These are phyloP conservation scores for Nicotiana obtusifolia DNA, from an alignment of 257 asterid genomes.

Conservation along the genomic window DNA sequence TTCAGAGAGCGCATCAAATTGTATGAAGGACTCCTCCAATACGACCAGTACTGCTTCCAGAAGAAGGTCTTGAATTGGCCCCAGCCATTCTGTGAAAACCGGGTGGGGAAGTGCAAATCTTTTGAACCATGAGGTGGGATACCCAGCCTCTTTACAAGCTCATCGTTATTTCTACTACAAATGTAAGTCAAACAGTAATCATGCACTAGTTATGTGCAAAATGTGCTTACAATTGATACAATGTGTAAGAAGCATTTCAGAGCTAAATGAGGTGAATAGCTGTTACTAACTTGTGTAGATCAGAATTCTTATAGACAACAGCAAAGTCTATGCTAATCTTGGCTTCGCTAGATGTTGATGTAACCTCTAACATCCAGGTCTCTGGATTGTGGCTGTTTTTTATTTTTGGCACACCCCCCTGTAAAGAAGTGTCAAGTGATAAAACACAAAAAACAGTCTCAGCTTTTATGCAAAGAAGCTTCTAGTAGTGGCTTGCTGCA, in stretches of 20 bases:
- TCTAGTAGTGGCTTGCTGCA: not conserved
- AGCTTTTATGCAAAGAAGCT: not conserved
- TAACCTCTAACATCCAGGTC: slow-evolving; percentile 62
- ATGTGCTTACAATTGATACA: not conserved
- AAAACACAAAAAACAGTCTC: not conserved
- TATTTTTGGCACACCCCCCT: slow-evolving; percentile 45
- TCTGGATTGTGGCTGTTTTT: slow-evolving; percentile 48
- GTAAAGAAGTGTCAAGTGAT: not conserved
- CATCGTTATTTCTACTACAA: no score
- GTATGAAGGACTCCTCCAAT: slow-evolving; percentile 66
- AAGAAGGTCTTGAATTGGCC: slow-evolving; percentile 50
- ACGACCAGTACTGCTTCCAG: slow-evolving; percentile 59
- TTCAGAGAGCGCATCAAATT: slow-evolving; percentile 38
- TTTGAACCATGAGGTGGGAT: slow-evolving; percentile 33
- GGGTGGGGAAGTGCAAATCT: slow-evolving; percentile 39
- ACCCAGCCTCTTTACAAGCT: slow-evolving; percentile 30
- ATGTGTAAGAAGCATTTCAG: not conserved
- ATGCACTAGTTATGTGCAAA: not conserved
- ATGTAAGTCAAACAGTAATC: slow-evolving; percentile 3
- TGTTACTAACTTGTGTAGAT: slow-evolving; percentile 36
- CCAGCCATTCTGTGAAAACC: slow-evolving; percentile 41
- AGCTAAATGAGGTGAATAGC: not conserved
- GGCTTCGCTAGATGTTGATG: slow-evolving; percentile 52
- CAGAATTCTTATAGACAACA: slow-evolving; percentile 40
- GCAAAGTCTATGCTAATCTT: slow-evolving; percentile 52